Evolutionary conservation across 768 basidiomycete genomes (phyloP), one percentile per base, ranked within the genome.

Genomic region (Gyrodon lividus): DNA sequence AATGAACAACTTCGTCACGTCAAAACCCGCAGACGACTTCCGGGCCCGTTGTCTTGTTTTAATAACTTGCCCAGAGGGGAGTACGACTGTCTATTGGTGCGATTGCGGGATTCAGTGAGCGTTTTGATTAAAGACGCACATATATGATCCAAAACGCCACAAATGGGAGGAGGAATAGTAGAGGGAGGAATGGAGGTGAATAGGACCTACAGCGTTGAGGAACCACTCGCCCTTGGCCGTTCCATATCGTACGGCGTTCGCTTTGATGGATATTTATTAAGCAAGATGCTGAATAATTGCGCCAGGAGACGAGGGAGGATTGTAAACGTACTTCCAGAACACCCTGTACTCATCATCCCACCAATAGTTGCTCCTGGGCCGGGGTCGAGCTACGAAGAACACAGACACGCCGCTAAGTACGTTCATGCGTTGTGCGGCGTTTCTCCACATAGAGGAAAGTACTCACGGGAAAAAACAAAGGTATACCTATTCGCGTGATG

Each of bases 201-300:
- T 0, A 5, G 22, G 30, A 71, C 80, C 44, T 61, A 90, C 90
- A 20, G 80, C 80, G 58, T 93, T 94, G 37, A 95, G 72, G 61
- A 95, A 91, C 92, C 92, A 94, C 70, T 94, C 92, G 0, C 76
- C 89, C 63, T 87, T 91, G 0, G 91, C 92, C 6, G 92, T 95
- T 9, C 91, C 93, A 62, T 93, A 95, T 20, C 90, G 73, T 1
- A 90, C 89, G 2, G 89, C 87, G 57, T 89, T 90, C 0, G 88
- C 88, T 64, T 57, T n/a, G 7, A 43, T 19, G 46, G 10, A 6
- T 1, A 14, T 33, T 46, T 1, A 23, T 50, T 28, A 46, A 40
- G 47, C 37, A 17, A 17, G 51, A 37, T 28, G 34, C 7, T 12
- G 42, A n/a, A 40, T 17, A 24, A 20, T 17, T 5, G 28, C 13